Conservation (phyloP, 2,329 filamentous ascomycete species). For the Exophiala viscosa region DNA sequence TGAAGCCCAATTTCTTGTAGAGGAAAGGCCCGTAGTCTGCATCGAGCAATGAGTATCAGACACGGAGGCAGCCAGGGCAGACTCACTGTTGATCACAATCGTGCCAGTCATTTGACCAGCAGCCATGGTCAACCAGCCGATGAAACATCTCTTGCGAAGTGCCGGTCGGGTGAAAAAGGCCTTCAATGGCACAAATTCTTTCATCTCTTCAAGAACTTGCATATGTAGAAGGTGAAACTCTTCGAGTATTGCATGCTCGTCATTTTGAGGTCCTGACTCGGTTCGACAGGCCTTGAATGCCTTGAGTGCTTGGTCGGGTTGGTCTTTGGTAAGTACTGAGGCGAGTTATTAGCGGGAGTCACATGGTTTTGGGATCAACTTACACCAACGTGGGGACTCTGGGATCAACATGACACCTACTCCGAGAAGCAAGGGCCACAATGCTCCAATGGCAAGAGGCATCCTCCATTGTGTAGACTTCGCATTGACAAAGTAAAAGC, state of each 20-base stretch:
- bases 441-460: conserved; percentile 6
- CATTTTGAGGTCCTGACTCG: background rate
- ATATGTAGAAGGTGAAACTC: background rate
- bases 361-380: background rate
- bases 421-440: conserved; percentile 28
- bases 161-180: background rate
- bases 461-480: conserved; percentile 7
- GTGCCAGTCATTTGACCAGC: background rate
- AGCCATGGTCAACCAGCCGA: background rate
- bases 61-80: background rate
- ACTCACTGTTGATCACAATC: conserved; percentile 1
- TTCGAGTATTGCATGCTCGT: background rate
- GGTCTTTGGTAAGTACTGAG: background rate
- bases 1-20: conserved; percentile 14
- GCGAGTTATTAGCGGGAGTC: background rate
- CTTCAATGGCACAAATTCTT: background rate
- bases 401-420: conserved; percentile 37
- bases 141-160: background rate
- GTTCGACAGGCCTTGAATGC: background rate
- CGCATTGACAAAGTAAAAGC: conserved; percentile 5
- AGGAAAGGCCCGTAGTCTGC: conserved; percentile 18
- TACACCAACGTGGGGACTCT: conserved; percentile 29
- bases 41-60: background rate
- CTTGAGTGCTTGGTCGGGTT: background rate
- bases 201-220: background rate